Evolutionary conservation across 1,139 yeast genomes (phyloP).

Genomic region (Sugiyamaella paludigena): DNA sequence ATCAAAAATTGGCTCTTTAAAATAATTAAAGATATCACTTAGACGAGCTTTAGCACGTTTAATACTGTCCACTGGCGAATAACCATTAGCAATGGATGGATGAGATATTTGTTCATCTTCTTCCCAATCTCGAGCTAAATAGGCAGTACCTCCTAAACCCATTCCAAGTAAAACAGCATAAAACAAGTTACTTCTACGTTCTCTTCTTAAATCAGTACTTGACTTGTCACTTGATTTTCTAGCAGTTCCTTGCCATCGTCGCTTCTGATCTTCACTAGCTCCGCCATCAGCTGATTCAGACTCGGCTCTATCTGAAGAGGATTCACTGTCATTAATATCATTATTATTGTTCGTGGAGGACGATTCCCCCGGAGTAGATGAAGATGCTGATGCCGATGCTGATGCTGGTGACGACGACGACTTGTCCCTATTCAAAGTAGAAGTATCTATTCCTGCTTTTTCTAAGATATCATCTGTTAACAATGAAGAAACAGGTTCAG

Average conservation of each 20-base stretch:
- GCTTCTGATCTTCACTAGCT: constrained; percentile 29
- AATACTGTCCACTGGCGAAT: constrained; percentile 50
- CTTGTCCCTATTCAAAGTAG: constrained; percentile 30
- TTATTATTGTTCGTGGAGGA: not conserved
- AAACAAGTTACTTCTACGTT: constrained; percentile 34
- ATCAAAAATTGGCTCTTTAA: constrained; percentile 92
- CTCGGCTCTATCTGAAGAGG: constrained; percentile 17
- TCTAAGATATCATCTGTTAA: constrained; percentile 79
- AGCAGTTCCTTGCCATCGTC: constrained; percentile 40
- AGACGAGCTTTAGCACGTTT: constrained; percentile 67
- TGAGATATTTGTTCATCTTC: constrained; percentile 56
- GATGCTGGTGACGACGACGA: not conserved
- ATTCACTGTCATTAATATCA: constrained; percentile 17
- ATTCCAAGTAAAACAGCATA: constrained; percentile 53
- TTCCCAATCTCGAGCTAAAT: constrained; percentile 86
- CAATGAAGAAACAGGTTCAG: constrained; percentile 51
- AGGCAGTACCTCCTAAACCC: constrained; percentile 64
- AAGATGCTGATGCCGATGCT: not conserved
- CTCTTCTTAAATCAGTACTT: constrained; percentile 63
- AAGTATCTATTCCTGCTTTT: constrained; percentile 77
- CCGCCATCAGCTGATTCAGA: constrained; percentile 22
- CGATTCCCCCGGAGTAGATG: no score
- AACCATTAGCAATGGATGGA: constrained; percentile 62
- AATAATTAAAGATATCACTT: constrained; percentile 72
- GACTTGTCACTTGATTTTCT: constrained; percentile 51